Evolutionary conservation across 2,329 filamentous ascomycete genomes (phyloP).

Genomic region (Colletotrichum sp.): DNA sequence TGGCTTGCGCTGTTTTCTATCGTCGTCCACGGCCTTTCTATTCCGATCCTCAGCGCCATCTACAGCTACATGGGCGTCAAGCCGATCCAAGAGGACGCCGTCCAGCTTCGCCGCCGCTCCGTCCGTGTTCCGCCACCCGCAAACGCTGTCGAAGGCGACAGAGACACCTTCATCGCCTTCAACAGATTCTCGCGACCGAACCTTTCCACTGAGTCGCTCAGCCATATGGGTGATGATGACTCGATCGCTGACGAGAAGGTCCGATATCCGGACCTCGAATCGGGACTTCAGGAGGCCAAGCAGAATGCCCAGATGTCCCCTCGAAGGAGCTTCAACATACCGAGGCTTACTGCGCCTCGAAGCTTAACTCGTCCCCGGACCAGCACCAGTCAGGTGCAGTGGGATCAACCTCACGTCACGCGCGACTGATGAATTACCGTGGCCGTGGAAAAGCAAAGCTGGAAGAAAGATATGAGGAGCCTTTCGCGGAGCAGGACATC

Average conservation of each 20-base stretch:
- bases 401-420: not conserved
- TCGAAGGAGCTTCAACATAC: not conserved
- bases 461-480: not conserved
- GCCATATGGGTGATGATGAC: not conserved
- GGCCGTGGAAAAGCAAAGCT: not conserved
- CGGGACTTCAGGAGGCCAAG: not conserved
- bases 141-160: slow-evolving; percentile 43
- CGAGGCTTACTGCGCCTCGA: not conserved
- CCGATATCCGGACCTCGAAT: not conserved
- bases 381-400: not conserved
- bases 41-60: slow-evolving; percentile 44
- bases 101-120: slow-evolving; percentile 41
- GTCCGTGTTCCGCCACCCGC: slow-evolving; percentile 38
- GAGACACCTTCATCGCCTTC: slow-evolving; percentile 46
- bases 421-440: not conserved
- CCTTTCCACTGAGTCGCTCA: not conserved
- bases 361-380: not conserved
- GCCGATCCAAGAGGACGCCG: slow-evolving; percentile 47
- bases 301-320: not conserved
- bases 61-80: slow-evolving; percentile 43
- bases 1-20: slow-evolving; percentile 47
- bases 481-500: not conserved
- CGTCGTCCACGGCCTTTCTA: slow-evolving; percentile 52
- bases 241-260: not conserved
- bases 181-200: slow-evolving; percentile 51